These are phyloP conservation scores for Saturnispora zaruensis DNA, from an alignment of 805 yeast genomes.

Conservation along the genomic window DNA sequence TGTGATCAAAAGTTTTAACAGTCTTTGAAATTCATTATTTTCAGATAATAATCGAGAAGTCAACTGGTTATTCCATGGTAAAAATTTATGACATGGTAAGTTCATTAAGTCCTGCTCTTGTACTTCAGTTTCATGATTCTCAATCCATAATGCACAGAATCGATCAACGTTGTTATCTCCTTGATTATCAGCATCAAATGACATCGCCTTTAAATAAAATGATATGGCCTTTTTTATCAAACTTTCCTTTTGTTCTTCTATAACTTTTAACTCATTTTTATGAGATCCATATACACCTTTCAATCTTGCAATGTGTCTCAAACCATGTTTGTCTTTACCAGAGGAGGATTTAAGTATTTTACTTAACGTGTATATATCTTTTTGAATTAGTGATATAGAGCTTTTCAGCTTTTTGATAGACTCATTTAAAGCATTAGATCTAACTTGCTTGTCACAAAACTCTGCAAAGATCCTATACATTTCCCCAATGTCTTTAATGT, in stretches of 20 bases:
- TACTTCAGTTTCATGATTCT: conserved; percentile 29
- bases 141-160: conserved; percentile 79
- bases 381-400: conserved; percentile 27
- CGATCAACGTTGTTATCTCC: conserved; percentile 59
- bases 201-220: conserved; percentile 51
- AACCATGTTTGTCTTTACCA: conserved; percentile 39
- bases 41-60: conserved; percentile 57
- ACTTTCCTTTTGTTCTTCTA: conserved; percentile 31
- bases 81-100: conserved; percentile 53
- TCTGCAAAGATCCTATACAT: conserved; percentile 56
- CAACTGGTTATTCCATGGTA: conserved; percentile 79
- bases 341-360: conserved; percentile 33
- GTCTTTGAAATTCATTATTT: conserved; percentile 42
- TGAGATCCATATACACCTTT: conserved; percentile 44
- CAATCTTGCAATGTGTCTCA: conserved; percentile 42
- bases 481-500: conserved; percentile 25
- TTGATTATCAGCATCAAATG: conserved; percentile 29
- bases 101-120: conserved; percentile 31
- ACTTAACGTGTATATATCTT: conserved; percentile 44
- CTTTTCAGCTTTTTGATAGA: conserved; percentile 34
- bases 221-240: conserved; percentile 43
- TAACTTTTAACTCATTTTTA: conserved; percentile 33
- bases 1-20: conserved; percentile 31
- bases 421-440: conserved; percentile 35
- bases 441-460: conserved; percentile 63